Conservation (phyloP, 1,139 yeast species). For the Eremothecium coryli region DNA sequence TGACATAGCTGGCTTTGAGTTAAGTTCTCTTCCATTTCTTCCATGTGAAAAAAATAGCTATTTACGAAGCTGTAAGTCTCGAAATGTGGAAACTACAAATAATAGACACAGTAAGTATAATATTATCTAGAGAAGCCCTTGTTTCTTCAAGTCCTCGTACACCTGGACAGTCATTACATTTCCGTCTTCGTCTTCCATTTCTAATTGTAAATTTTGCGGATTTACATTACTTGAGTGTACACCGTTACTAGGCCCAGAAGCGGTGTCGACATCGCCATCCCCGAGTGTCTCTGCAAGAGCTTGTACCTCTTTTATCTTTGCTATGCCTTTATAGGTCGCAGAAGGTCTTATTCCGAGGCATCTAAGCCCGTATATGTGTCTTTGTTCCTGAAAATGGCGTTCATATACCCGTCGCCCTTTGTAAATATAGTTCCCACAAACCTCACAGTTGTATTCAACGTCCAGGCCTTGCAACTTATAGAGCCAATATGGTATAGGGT, state of each 20-base stretch:
- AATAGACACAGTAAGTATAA: too few relatives aligned
- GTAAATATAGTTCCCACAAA: constrained; percentile 71
- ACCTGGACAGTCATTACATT: constrained; percentile 83
- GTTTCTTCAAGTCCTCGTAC: constrained; percentile 74
- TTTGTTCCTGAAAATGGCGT: constrained; percentile 60
- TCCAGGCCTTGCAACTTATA: constrained; percentile 84
- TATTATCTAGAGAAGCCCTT: constrained; percentile 50
- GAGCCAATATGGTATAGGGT: constrained; percentile 89
- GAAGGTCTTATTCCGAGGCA: constrained; percentile 61
- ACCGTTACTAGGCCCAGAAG: not conserved
- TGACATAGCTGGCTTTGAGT: too few relatives aligned
- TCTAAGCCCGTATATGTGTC: constrained; percentile 66
- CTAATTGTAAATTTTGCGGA: constrained; percentile 46
- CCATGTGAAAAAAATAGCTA: too few relatives aligned
- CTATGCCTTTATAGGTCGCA: constrained; percentile 54
- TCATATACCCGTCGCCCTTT: constrained; percentile 67
- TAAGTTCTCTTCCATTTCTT: not conserved
- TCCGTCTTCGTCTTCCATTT: constrained; percentile 87
- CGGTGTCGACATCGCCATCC: constrained; percentile 18
- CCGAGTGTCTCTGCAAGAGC: constrained; percentile 45
- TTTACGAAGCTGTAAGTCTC: too few relatives aligned
- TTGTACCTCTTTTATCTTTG: constrained; percentile 59
- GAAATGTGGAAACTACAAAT: too few relatives aligned
- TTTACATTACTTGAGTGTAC: not conserved
- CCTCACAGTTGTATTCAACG: constrained; percentile 65